Evolutionary conservation across 2,329 filamentous ascomycete species (phyloP).

Genomic region (Penicillium palitans): DNA sequence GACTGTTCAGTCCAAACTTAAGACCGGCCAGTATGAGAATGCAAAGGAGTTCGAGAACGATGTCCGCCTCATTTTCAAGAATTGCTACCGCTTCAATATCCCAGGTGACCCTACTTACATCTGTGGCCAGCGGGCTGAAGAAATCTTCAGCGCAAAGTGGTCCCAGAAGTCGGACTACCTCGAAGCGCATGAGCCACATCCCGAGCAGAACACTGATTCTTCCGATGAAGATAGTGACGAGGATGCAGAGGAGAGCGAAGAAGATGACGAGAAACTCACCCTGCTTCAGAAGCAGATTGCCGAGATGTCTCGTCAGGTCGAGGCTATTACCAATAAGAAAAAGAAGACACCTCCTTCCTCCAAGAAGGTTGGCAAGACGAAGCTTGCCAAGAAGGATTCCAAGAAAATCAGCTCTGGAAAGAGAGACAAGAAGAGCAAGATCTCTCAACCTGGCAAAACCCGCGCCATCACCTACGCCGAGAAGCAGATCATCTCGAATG

Average conservation of each 20-base stretch:
- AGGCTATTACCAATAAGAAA: conserved; percentile 59
- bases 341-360: conserved; percentile 56
- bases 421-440: conserved; percentile 50
- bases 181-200: conserved; percentile 67
- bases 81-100: conserved; percentile 93
- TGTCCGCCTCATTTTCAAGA: conserved; percentile 78
- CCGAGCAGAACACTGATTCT: conserved; percentile 62
- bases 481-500: conserved; percentile 87
- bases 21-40: conserved; percentile 73
- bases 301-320: conserved; percentile 68
- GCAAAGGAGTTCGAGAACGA: conserved; percentile 85
- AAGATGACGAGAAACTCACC: conserved; percentile 63
- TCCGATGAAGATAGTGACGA: conserved; percentile 72
- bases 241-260: conserved; percentile 67
- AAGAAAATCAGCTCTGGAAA: conserved; percentile 51
- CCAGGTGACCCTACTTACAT: conserved; percentile 70
- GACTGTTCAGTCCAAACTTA: conserved; percentile 77
- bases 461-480: conserved; percentile 72
- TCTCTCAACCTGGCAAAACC: conserved; percentile 52
- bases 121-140: conserved; percentile 71
- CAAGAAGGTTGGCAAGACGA: conserved; percentile 47
- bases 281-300: conserved; percentile 71
- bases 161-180: conserved; percentile 78
- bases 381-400: conserved; percentile 33
- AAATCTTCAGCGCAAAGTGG: conserved; percentile 74